Evolutionary conservation across 768 basidiomycete genomes (phyloP).

Genomic region (Rhizopogon vulgaris): DNA sequence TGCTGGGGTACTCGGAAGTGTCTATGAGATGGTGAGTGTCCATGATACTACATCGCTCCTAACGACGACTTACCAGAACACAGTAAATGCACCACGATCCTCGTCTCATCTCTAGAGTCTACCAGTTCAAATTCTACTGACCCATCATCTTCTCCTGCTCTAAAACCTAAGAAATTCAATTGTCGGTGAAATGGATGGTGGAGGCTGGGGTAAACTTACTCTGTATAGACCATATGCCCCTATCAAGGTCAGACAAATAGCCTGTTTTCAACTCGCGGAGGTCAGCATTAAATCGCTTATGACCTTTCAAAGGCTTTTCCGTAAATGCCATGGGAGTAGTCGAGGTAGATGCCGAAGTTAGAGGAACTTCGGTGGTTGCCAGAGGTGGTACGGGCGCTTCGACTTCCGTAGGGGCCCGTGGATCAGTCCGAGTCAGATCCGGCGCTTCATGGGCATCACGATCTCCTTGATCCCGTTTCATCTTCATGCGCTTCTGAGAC

Average conservation of each 20-base stretch:
- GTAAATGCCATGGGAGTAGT: not conserved
- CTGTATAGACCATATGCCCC: slow-evolving; percentile 33
- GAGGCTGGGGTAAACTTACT: slow-evolving; percentile 27
- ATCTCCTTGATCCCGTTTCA: not conserved
- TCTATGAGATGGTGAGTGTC: slow-evolving; percentile 31
- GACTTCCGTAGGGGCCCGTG: not conserved
- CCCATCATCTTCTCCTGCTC: slow-evolving; percentile 57
- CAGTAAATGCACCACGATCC: slow-evolving; percentile 37
- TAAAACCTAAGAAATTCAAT: slow-evolving; percentile 33
- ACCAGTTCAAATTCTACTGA: slow-evolving; percentile 46
- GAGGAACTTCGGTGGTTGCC: not conserved
- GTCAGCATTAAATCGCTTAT: slow-evolving; percentile 53
- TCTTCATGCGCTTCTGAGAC: not conserved
- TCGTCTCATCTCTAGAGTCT: slow-evolving; percentile 26
- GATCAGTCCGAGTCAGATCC: not conserved
- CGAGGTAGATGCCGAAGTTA: not conserved
- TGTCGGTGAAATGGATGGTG: not conserved
- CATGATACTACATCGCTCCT: not conserved
- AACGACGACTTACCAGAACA: slow-evolving; percentile 38
- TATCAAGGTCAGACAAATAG: slow-evolving; percentile 28
- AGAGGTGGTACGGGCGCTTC: not conserved
- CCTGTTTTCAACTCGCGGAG: slow-evolving; percentile 40
- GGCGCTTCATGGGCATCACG: not conserved
- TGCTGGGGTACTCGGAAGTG: slow-evolving; percentile 59
- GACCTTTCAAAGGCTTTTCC: slow-evolving; percentile 38